Percentiles rank a stretch among this genome's conserved stretches.
Conservation (phyloP, 2,329 filamentous ascomycete genomes). For the Hymenotorrendiella dingleyae region DNA sequence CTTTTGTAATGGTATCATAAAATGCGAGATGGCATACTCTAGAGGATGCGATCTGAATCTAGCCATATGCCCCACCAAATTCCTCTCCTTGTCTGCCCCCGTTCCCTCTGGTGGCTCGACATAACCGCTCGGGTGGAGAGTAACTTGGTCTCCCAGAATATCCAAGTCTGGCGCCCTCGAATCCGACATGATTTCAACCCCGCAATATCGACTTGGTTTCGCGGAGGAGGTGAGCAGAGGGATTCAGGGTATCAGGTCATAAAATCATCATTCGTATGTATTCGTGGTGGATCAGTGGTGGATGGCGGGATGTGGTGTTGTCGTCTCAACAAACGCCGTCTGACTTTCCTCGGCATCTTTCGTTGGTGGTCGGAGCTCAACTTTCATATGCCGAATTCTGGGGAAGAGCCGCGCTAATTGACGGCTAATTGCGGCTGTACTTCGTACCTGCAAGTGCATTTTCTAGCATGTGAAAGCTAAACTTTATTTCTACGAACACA, state of each 20-base stretch:
- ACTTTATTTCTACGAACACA: slow-evolving; percentile 17
- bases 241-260: too few relatives aligned
- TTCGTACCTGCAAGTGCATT: slow-evolving; percentile 2
- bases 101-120: slow-evolving; percentile 42
- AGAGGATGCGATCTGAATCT: slow-evolving; percentile 71
- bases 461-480: slow-evolving; percentile 17
- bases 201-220: too few relatives aligned
- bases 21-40: slow-evolving; percentile 42
- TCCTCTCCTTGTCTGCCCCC: slow-evolving; percentile 56
- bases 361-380: slow-evolving; percentile 6
- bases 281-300: background rate
- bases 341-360: background rate
- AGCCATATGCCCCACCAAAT: slow-evolving; percentile 75
- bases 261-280: slow-evolving; percentile 11
- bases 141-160: slow-evolving; percentile 68
- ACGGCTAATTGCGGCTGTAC: too few relatives aligned
- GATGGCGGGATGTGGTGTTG: background rate
- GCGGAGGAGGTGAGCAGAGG: too few relatives aligned
- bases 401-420: background rate
- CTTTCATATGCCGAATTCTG: slow-evolving; percentile 5
- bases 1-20: too few relatives aligned
- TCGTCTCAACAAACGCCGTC: background rate
- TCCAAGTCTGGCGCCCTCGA: slow-evolving; percentile 66
- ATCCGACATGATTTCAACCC: slow-evolving; percentile 34
- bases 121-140: slow-evolving; percentile 67